Conservation (phyloP, 2,329 filamentous ascomycete species). For the Paracoccidioides brasiliensis region DNA sequence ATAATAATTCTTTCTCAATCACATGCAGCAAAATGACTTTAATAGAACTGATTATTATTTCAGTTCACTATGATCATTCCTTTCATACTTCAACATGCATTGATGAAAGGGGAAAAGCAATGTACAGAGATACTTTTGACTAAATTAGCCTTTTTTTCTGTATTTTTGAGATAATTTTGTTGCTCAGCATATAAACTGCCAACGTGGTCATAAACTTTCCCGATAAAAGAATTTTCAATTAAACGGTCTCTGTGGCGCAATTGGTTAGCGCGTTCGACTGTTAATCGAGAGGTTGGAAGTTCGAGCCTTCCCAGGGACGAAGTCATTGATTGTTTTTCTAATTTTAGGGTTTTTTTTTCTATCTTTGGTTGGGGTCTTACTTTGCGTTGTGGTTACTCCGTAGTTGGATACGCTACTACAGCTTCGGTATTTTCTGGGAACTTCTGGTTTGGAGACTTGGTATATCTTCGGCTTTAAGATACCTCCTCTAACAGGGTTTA, state of each 20-base stretch:
- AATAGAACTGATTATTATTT: neutral
- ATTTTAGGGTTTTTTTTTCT: neutral
- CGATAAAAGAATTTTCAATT: too few species aligned
- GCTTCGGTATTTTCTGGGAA: neutral
- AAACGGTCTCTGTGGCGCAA: slow-evolving; percentile 6
- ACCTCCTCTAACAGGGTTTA: too few species aligned
- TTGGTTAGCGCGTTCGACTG: slow-evolving; percentile 9
- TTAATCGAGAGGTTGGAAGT: slow-evolving; percentile 25
- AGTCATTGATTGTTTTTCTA: neutral
- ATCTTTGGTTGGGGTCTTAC: neutral
- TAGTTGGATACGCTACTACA: too few species aligned
- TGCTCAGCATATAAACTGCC: neutral
- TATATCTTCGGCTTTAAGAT: too few species aligned
- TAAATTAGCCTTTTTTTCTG: too few species aligned
- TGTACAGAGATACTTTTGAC: too few species aligned
- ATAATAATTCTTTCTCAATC: too few species aligned
- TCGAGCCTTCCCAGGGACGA: slow-evolving; percentile 30
- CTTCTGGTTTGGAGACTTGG: too few species aligned
- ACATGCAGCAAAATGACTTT: neutral
- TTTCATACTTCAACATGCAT: too few species aligned
- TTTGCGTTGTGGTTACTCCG: neutral
- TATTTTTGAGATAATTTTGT: neutral
- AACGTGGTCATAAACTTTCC: neutral
- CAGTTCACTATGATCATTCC: too few species aligned
- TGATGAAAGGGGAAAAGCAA: too few species aligned